Base-by-base conservation (phyloP, 2,329 filamentous ascomycete species). In the Stachybotrys elegans region DNA sequence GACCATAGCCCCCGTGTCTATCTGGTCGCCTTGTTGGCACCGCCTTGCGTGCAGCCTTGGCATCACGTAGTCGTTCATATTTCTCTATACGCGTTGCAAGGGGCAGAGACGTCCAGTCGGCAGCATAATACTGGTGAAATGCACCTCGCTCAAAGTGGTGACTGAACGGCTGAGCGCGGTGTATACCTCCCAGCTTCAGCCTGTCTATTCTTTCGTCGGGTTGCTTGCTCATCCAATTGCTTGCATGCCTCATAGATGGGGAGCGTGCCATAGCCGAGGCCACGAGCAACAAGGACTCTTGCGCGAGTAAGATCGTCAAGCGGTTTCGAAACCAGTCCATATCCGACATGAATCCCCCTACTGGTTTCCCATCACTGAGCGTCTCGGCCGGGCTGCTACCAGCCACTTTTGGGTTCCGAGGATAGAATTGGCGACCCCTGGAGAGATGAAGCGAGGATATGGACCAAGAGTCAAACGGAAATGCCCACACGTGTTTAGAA, bases 401-500 rank as follows among this genome's bases (percentile, higher is more conserved):
- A n/a, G n/a, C 25, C 25, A 22, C 20, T 14, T 16, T 7, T 5
- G 43, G 29, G 20, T 43, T 40, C 3, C 42, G 42, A 4, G 62
- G 55, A 45, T 72, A 71, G 36, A 66, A 48, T 35, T 57, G 47
- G 3, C 56, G 54, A n/a, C 59, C 61, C n/a, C 66, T 54, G 3
- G 57, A 43, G 2, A 71, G 57, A 42, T 71, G 69, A 6, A 66
- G 57, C 6, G 63, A 57, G 6, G 63, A 48, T 20, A 72, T 58
- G 20, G 67, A 70, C 66, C 64, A 71, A 3, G 67, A 61, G 46
- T 71, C 69, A 43, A 70, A 71, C 0, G 68, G 69, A 32, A 70
- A 70, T 2, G 67, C 67, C 59, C 65, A 69, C 1, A 70, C 56
- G 50, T 73, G 70, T 47, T 71, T 72, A 4, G 69, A 48, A 5